Evolutionary conservation across 257 asterid genomes (phyloP).

Genomic region (Solanum rostratum): DNA sequence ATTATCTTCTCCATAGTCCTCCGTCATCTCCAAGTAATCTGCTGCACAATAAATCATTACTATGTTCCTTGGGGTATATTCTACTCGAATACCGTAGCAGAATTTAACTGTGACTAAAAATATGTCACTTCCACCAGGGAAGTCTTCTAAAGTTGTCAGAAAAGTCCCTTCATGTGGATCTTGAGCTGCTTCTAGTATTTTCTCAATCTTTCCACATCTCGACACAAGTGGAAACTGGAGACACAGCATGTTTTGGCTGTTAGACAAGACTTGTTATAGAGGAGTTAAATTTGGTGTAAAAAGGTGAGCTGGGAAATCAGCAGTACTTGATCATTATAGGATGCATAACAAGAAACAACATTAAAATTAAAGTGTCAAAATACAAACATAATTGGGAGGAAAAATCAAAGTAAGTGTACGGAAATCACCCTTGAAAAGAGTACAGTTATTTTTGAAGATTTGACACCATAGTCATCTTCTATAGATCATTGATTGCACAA

Average conservation of each 20-base stretch:
- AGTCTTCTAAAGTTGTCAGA: conserved; percentile 37
- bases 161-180: conserved; percentile 15
- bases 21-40: conserved; percentile 76
- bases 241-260: conserved; percentile 5
- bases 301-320: neutral
- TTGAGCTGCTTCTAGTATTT: conserved; percentile 43
- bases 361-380: neutral
- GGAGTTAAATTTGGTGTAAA: conserved; percentile 8
- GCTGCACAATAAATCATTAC: conserved; percentile 76
- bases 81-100: conserved; percentile 67
- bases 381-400: neutral
- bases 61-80: conserved; percentile 59
- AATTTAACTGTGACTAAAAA: conserved; percentile 49
- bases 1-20: conserved; percentile 75
- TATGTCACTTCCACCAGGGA: conserved; percentile 74
- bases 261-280: conserved; percentile 9
- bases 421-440: neutral
- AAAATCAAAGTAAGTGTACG: neutral
- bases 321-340: neutral
- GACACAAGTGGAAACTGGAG: conserved; percentile 87
- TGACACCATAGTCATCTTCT: neutral
- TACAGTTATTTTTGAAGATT: neutral
- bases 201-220: conserved; percentile 70
- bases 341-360: neutral
- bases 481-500: neutral